Percentiles rank a stretch among this genome's conserved stretches.
Conservation (phyloP, 371 early-diverging fungal species). For the Lichtheimia corymbifera region DNA sequence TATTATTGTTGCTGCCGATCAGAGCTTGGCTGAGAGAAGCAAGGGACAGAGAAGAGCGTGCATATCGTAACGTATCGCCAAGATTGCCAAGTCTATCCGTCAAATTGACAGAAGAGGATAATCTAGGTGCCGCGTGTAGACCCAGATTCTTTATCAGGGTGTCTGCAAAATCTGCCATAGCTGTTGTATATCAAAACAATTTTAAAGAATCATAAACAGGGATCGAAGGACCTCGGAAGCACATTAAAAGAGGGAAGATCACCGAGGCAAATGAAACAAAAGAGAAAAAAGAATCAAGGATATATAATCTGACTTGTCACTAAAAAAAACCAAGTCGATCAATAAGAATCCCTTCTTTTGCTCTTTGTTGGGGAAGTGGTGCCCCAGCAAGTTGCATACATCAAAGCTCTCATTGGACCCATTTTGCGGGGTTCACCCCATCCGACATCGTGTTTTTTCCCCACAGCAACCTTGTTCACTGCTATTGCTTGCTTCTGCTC, state of each 20-base stretch:
- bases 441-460: too few species aligned
- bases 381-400: not conserved
- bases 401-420: not conserved
- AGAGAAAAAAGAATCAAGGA: not conserved
- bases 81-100: slow-evolving; percentile 18
- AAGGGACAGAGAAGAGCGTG: slow-evolving; percentile 21
- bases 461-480: not conserved
- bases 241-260: too few species aligned
- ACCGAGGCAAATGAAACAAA: not conserved
- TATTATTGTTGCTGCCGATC: slow-evolving; percentile 6
- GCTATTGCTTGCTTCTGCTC: not conserved
- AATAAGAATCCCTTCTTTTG: not conserved
- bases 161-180: slow-evolving; percentile 26
- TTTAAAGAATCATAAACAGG: slow-evolving; percentile 8
- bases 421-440: slow-evolving; percentile 11
- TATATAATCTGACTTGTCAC: too few species aligned
- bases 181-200: not conserved
- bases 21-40: slow-evolving; percentile 22
- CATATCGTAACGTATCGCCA: slow-evolving; percentile 25
- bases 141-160: slow-evolving; percentile 24
- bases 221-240: not conserved
- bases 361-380: slow-evolving; percentile 7
- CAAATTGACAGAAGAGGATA: slow-evolving; percentile 18
- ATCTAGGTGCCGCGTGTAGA: slow-evolving; percentile 18
- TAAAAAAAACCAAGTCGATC: not conserved